A percentile compares a stretch with the other conserved stretches of the same genome.
These are phyloP conservation scores for Nemania sp. DNA, from an alignment of 2,329 filamentous ascomycete species.

Conservation along the genomic window DNA sequence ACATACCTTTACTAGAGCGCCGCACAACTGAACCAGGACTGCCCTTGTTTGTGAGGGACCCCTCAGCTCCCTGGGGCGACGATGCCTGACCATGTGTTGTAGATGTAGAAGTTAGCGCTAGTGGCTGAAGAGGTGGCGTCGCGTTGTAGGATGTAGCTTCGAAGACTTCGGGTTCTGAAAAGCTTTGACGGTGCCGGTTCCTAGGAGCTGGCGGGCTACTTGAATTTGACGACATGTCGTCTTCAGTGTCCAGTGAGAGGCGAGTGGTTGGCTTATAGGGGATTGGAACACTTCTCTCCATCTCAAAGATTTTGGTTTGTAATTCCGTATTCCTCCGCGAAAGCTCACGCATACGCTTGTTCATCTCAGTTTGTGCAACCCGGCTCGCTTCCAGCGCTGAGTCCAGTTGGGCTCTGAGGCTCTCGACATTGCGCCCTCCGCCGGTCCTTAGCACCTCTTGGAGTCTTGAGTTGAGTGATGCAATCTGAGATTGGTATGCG, in stretches of 20 bases:
- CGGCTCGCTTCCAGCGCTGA: conserved; percentile 63
- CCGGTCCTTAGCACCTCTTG: conserved; percentile 54
- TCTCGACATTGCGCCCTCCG: conserved; percentile 46
- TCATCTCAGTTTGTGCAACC: conserved; percentile 65
- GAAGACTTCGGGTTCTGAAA: conserved; percentile 60
- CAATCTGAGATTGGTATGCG: conserved; percentile 63
- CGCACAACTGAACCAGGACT: conserved; percentile 55
- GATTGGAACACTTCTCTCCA: conserved; percentile 54
- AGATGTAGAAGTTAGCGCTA: conserved; percentile 48
- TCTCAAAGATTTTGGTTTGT: conserved; percentile 63
- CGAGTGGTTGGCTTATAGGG: conserved; percentile 38
- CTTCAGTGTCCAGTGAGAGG: conserved; percentile 48
- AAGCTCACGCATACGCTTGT: conserved; percentile 63
- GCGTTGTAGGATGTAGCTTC: conserved; percentile 59
- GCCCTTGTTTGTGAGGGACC: conserved; percentile 44
- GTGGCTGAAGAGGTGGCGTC: conserved; percentile 57
- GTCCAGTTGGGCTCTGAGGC: conserved; percentile 57
- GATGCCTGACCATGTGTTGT: conserved; percentile 50
- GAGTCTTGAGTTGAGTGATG: conserved; percentile 60
- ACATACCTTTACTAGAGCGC: conserved; percentile 61
- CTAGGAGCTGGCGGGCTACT: conserved; percentile 56
- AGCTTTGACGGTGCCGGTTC: conserved; percentile 54
- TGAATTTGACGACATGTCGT: conserved; percentile 54
- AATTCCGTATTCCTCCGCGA: conserved; percentile 65
- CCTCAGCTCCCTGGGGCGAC: conserved; percentile 54